A percentile compares a stretch with the other conserved stretches of the same genome.
These are phyloP conservation scores for Volvox reticuliferus DNA, from an alignment of 139 green algal species.

Conservation along the genomic window DNA sequence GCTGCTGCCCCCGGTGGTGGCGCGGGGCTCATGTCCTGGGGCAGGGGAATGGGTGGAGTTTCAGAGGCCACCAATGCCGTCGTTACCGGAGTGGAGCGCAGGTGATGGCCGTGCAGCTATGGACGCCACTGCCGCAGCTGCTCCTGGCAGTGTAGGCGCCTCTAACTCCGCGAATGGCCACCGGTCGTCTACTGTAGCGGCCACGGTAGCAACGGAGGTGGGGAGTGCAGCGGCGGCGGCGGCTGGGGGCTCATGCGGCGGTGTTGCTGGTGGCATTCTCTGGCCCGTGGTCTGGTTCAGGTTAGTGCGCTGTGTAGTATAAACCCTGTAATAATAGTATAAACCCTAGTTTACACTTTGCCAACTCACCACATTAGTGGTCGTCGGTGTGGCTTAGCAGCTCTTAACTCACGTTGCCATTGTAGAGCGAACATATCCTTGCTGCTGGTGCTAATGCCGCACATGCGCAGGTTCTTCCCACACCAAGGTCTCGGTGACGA, in stretches of 20 bases:
- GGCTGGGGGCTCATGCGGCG: background rate
- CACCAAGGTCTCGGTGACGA: constrained; percentile 12
- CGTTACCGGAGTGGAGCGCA: background rate
- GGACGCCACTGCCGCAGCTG: background rate
- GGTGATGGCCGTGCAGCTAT: background rate
- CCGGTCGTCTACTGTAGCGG: background rate
- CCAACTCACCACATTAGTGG: too few species aligned
- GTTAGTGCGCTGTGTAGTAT: background rate
- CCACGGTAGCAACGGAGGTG: background rate
- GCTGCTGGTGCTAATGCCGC: background rate
- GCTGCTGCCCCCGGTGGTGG: constrained; percentile 36
- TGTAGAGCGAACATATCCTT: too few species aligned
- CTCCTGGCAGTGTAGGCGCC: background rate
- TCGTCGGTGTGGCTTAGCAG: too few species aligned
- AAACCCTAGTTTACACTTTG: too few species aligned
- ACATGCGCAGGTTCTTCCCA: constrained; percentile 18
- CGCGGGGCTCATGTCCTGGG: background rate
- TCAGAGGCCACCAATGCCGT: background rate
- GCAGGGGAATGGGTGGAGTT: constrained; percentile 46
- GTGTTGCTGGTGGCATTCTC: background rate
- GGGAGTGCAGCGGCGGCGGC: background rate
- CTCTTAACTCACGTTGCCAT: too few species aligned
- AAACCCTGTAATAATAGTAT: too few species aligned
- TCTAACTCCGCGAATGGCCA: background rate
- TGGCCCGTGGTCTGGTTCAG: constrained; percentile 50